Base-by-base conservation (phyloP, 306 rosid genomes). In the Citrullus amarus region DNA sequence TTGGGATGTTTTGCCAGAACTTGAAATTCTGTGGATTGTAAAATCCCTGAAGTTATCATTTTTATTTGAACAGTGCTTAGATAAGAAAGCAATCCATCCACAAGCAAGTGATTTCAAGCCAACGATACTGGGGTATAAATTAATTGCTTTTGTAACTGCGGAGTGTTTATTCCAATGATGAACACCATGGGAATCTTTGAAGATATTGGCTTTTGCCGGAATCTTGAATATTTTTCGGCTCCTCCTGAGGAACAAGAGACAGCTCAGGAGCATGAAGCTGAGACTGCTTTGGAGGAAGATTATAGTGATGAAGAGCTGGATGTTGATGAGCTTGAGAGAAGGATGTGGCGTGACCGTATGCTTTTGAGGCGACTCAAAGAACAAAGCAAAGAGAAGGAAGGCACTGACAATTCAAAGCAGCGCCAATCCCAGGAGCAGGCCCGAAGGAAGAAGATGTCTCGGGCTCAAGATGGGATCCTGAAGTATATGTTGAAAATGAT, bases 401-500 rank as follows among this genome's bases (percentile, higher is more conserved):
- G 81, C 16, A 51, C 34, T 18, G 88, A 83, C 46, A 80, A 18
- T 30, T 84, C 80, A 25, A 88, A 79, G 85, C 85, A 88, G 79
- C 86, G 82, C 13, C 91, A 88, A 59, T 86, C 89, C n/a, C 91
- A 86, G 79, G 91, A 88, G 78, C 89, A 88, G 36, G 89, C 91
- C 0, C 84, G 86, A 53, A 88, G 90, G 83, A 92, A 89, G 77
- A 86, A 87, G 72, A 84, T 92, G 93, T 80, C 87, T 9, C 77
- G 89, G 68, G 89, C 93, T 9, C 97, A 92, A 68, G 92, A 88
- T 12, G 89, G 86, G 6, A 87, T 92, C 38, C 77, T 92, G 48
- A 90, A 83, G 76, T 85, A 89, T 78, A 90, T 92, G 93, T 74
- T 90, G 67, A 90, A 92, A 78, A 88, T 92, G 90, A 86, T 90